Evolutionary conservation across 805 yeast species (phyloP), one percentile per base, ranked within the genome.

Genomic region (Monosporozyma aquatica): DNA sequence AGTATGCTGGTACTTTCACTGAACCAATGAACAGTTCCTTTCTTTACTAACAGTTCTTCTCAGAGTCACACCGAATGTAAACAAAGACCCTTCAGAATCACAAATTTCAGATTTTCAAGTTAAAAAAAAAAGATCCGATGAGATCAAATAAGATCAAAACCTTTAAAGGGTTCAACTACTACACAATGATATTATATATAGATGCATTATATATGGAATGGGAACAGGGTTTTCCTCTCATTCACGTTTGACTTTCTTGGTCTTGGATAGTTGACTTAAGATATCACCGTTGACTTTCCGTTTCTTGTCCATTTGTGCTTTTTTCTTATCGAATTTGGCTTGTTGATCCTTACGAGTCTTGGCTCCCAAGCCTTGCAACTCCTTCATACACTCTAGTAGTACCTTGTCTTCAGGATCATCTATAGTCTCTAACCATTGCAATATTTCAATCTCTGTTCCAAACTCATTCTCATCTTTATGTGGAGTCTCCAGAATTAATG

Each of bases 401-500:
- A 82, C 90, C 11, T 61, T 55, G 47, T 82, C 85, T 3, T 43
- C 43, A 27, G 47, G 46, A 10, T 37, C 46, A 20, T 46, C 45
- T 9, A 48, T 36, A 6, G 52, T 49, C 39, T 74, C 75, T 29
- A 90, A 65, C 90, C 94, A 86, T 59, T 87, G 92, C 39, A 92
- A 65, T 27, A 83, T 60, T 47, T 85, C 82, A 49, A 89, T 80
- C 60, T 89, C 97, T 43, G 80, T 82, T 0, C 89, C 94, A 59
- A 84, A 82, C 52, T 80, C 82, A 33, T 78, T 69, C 4, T 69
- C 75, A 13, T 74, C 77, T 8, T 30, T 32, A 20, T 42, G 41
- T 1, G 97, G 97, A 0, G 97, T 89, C 55, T 92, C 98, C 44
- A 92, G 68, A 17, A 92, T 71, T 27, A 89, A 74, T 4, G 97